A percentile compares a stretch with the other conserved stretches of the same genome.
phyloP scores from a whole-genome alignment of 306 rosid species.

The Calophaca sinica region DNA sequence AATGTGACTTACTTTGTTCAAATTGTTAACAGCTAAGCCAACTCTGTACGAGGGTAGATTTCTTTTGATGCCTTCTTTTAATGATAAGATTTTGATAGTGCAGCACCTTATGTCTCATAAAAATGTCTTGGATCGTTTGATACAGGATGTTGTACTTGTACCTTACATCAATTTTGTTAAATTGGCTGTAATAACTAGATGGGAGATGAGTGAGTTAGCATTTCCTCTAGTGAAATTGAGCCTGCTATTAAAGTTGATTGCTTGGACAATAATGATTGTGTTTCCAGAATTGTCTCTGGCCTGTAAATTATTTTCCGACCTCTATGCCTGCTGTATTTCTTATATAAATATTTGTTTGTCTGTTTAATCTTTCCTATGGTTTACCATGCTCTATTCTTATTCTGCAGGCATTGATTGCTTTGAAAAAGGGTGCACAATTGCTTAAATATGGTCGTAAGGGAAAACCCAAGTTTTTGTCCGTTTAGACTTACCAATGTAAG shows the following conservation, averaged over 20 bases:
- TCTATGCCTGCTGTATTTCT: slow-evolving; percentile 22
- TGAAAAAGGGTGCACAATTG: slow-evolving; percentile 95
- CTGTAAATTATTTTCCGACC: slow-evolving; percentile 12
- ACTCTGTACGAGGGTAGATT: slow-evolving; percentile 1
- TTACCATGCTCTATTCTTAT: slow-evolving; percentile 41
- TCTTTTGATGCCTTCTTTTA: no score
- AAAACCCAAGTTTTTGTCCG: slow-evolving; percentile 94
- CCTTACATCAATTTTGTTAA: slow-evolving; percentile 11
- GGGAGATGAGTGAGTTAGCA: slow-evolving; percentile 17
- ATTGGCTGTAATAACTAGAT: slow-evolving; percentile 5
- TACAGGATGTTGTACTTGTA: not conserved
- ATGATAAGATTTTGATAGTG: slow-evolving; percentile 22
- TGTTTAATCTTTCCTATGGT: slow-evolving; percentile 36
- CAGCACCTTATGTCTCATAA: slow-evolving; percentile 25
- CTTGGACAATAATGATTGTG: slow-evolving; percentile 24
- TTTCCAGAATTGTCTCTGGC: slow-evolving; percentile 20
- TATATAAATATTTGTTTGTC: not conserved
- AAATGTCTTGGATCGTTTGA: slow-evolving; percentile 23
- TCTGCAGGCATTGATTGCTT: slow-evolving; percentile 81
- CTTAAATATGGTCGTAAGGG: slow-evolving; percentile 99
- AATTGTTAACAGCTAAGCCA: slow-evolving; percentile 4
- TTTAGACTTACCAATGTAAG: slow-evolving; percentile 92
- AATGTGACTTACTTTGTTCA: slow-evolving; percentile 10
- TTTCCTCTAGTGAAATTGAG: slow-evolving; percentile 29
- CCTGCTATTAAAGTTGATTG: not conserved